A percentile compares a stretch with the other conserved stretches of the same genome.
Conservation (phyloP, 441 rosid species). For the Jatropha multifida region DNA sequence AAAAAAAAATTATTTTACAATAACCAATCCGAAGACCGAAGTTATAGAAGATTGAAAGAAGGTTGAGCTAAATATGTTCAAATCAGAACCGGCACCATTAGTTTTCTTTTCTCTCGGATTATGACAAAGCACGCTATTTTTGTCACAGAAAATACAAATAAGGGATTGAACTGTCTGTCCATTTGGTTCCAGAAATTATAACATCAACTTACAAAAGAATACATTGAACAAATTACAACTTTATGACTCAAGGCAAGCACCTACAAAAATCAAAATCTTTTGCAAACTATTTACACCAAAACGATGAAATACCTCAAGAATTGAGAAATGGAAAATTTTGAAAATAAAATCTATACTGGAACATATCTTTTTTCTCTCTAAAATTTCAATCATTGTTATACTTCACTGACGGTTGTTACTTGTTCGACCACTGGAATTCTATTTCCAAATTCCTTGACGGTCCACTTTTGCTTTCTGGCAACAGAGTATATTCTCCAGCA, state of each 20-base stretch:
- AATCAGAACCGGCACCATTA: not conserved
- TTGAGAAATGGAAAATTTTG: constrained; percentile 10
- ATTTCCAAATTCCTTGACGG: constrained; percentile 90
- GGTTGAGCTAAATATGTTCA: not conserved
- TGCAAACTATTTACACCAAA: constrained; percentile 40
- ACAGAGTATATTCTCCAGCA: constrained; percentile 83
- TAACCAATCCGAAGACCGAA: too few relatives aligned
- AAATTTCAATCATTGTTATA: constrained; percentile 20
- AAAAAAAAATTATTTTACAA: too few relatives aligned
- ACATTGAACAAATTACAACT: constrained; percentile 34
- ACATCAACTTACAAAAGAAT: constrained; percentile 49
- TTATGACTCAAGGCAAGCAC: constrained; percentile 25
- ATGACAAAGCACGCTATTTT: constrained; percentile 27
- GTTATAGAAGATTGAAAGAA: too few relatives aligned
- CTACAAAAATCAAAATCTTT: constrained; percentile 34
- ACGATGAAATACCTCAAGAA: constrained; percentile 28
- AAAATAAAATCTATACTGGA: constrained; percentile 21
- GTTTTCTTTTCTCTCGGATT: constrained; percentile 21
- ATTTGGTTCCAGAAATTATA: not conserved
- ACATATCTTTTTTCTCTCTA: constrained; percentile 8
- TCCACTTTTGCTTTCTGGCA: constrained; percentile 97
- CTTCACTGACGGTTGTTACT: constrained; percentile 34
- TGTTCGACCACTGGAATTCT: constrained; percentile 98
- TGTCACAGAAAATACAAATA: constrained; percentile 29
- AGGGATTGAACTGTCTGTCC: constrained; percentile 9